Base-by-base conservation (phyloP, 2,329 filamentous ascomycete genomes). In the Karstenula rhodostoma region DNA sequence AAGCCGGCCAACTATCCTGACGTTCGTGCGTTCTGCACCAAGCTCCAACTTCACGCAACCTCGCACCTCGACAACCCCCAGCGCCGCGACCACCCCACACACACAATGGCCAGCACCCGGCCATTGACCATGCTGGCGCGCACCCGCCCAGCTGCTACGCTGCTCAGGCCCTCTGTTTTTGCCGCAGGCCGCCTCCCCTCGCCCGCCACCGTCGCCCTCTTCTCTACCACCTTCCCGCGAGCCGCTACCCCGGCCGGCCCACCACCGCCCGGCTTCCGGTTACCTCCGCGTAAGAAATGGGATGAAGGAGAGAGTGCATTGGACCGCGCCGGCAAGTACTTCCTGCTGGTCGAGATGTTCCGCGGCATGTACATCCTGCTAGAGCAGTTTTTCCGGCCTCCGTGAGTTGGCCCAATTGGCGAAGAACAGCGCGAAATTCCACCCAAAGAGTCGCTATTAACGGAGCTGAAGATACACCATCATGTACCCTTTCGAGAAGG, bases 401-500 rank as follows among this genome's bases (percentile, higher is more conserved):
- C 95, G 91, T 98, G 86, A 86, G 93, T 93, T 60, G 33, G 53
- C 51, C 56, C 61, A 62, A 67, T 67, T 61, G 63, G 49, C 57
- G 57, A 61, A 54, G 61, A 25, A 57, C 12, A 2, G 32, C n/a
- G 49, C 60, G 42, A 46, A 59, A 58, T 44, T 37, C n/a, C 32
- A 35, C 8, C 43, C 17, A 29, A 19, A 60, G 57, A 17, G 15
- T 25, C 5, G 13, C n/a, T 65, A 55, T 68, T 81, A 69, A 81
- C 59, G 50, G 48, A 52, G 32, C 17, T 42, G 29, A 73, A 97
- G 94, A 73, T 97, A 98, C 82, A 99, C 95, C 53, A 99, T 99
- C 77, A 97, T 89, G 85, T 99, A 99, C 78, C 95, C 95, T 46
- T 99, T 97, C 81, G 95, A 99, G 80, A 99, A 99, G 86, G 95